Base-by-base conservation (phyloP, 495 filamentous ascomycete genomes). In the Aspergillus panamensis region DNA sequence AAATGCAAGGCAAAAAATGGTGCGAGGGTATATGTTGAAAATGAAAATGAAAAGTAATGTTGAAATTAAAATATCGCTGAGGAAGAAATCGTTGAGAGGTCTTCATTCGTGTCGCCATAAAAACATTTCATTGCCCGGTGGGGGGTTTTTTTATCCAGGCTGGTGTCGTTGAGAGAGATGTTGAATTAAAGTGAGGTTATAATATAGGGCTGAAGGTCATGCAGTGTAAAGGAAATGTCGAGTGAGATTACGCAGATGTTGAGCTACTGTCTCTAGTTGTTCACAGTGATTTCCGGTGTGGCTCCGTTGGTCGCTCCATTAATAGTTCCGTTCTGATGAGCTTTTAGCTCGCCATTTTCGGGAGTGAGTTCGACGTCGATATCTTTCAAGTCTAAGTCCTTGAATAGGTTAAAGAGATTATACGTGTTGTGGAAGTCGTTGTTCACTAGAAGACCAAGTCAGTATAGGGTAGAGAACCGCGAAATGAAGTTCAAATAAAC, bases 351-450 rank as follows among this genome's bases (percentile, higher is more conserved):
- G 29, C 44, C 45, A 29, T 25, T 44, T 20, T 69, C 69, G 21
- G 60, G 64, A 2, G 66, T 40, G 7, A 73, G 20, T 52, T 74
- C 73, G 39, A 67, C 60, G 8, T 91, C 81, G 37, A 92, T 71
- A 58, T 88, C 80, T 52, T 83, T 74, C 45, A 92, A 82, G 47
- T 79, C 70, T 6, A 99, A 73, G 32, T 84, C 90, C n/a, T 90
- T 82, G 71, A 99, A 94, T 8, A 97, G 74, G 9, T 86, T 79
- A 65, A 95, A 97, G 66, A 98, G 87, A 19, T 82, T 84, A 49
- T 83, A 77, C 13, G 79, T 79, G 55, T 88, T 77, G 69, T 91
- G 89, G 83, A 97, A 98, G 68, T 98, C 92, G 66, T 98, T 98
- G 76, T 98, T 88, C 8, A 98, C 93, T 94, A 66, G 19, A 19